Evolutionary conservation across 2,329 filamentous ascomycete species (phyloP).

Genomic region (Drechslerella coelobrocha): DNA sequence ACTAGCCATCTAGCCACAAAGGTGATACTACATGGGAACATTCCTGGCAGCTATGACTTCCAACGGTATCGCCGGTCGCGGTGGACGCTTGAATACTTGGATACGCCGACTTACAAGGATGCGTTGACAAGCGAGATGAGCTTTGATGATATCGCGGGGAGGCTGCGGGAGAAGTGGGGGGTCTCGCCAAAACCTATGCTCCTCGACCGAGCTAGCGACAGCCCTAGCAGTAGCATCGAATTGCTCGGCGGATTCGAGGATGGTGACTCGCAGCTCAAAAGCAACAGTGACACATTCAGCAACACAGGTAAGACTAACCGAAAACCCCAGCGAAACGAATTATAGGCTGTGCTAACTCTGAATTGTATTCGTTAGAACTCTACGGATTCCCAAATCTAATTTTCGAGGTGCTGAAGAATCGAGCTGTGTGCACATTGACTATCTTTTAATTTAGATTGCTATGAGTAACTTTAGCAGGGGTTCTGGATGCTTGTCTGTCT

Average conservation of each 20-base stretch:
- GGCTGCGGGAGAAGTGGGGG: slow-evolving; percentile 64
- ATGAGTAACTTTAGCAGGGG: neutral
- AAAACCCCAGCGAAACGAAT: too few species aligned
- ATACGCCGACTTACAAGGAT: slow-evolving; percentile 52
- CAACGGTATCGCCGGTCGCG: slow-evolving; percentile 89
- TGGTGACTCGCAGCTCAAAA: slow-evolving; percentile 62
- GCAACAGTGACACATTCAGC: slow-evolving; percentile 60
- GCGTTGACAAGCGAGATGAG: slow-evolving; percentile 75
- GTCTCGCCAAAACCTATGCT: slow-evolving; percentile 71
- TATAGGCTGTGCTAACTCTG: too few species aligned
- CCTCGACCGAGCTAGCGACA: slow-evolving; percentile 87
- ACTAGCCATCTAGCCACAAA: slow-evolving; percentile 85
- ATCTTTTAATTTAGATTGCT: slow-evolving; percentile 69
- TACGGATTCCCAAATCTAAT: slow-evolving; percentile 93
- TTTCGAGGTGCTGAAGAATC: slow-evolving; percentile 95
- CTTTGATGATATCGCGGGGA: slow-evolving; percentile 70
- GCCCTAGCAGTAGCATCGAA: slow-evolving; percentile 86
- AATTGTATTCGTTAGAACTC: slow-evolving; percentile 59
- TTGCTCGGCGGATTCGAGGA: slow-evolving; percentile 87
- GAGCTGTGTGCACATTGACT: slow-evolving; percentile 84
- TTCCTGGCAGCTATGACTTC: slow-evolving; percentile 95
- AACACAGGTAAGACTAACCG: slow-evolving; percentile 52
- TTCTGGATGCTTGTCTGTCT: neutral
- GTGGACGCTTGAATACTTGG: slow-evolving; percentile 65
- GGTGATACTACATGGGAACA: slow-evolving; percentile 89